These are phyloP conservation scores for Oenanthe sinensis DNA, from an alignment of 129 eudicot species.

Conservation along the genomic window DNA sequence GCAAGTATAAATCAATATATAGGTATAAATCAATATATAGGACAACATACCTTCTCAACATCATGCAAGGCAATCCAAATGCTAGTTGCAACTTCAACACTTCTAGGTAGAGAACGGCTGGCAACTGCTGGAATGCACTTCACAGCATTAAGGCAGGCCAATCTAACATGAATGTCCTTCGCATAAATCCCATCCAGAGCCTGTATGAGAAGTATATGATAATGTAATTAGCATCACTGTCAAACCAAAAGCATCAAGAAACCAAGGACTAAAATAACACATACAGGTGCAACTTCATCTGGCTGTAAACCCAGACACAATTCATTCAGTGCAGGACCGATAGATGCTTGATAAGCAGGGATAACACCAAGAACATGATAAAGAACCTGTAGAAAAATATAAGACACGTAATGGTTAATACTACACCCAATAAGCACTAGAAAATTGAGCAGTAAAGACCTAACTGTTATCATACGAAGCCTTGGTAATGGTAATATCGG, in stretches of 20 bases:
- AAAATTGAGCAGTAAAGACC: neutral
- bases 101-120: slow-evolving; percentile 62
- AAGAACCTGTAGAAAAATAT: slow-evolving; percentile 55
- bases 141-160: slow-evolving; percentile 91
- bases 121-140: slow-evolving; percentile 95
- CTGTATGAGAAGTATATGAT: slow-evolving; percentile 27
- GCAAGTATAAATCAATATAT: neutral
- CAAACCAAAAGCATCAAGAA: neutral
- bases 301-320: slow-evolving; percentile 90
- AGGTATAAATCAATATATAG: neutral
- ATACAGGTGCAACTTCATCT: slow-evolving; percentile 80
- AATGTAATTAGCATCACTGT: neutral
- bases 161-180: slow-evolving; percentile 84
- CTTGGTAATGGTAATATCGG: slow-evolving; percentile 90
- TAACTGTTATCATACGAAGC: slow-evolving; percentile 93
- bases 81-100: slow-evolving; percentile 86
- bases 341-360: slow-evolving; percentile 83
- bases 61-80: slow-evolving; percentile 97
- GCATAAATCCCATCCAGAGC: slow-evolving; percentile 95
- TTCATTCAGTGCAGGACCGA: slow-evolving; percentile 89
- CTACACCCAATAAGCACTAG: neutral
- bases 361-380: slow-evolving; percentile 88
- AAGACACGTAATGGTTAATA: slow-evolving; percentile 5
- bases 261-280: slow-evolving; percentile 17
- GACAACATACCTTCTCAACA: slow-evolving; percentile 63